A percentile compares a stretch with the other conserved stretches of the same genome.
These are phyloP conservation scores for Cladosporium sp. DNA, from an alignment of 2,329 filamentous ascomycete species.

Conservation along the genomic window DNA sequence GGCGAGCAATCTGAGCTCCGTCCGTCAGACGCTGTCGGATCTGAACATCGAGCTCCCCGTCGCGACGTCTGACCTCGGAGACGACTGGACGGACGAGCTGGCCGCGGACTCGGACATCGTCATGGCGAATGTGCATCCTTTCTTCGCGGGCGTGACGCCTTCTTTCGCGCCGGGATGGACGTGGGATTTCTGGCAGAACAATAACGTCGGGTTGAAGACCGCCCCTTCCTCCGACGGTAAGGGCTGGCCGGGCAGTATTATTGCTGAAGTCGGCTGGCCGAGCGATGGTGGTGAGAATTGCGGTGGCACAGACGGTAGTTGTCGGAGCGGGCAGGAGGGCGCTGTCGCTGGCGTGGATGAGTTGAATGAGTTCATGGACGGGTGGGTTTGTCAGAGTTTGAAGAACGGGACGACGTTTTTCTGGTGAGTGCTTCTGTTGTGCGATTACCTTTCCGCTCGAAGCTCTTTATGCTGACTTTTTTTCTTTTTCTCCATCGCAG, in stretches of 20 bases:
- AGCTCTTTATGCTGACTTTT: conserved; percentile 4
- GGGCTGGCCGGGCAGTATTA: conserved; percentile 47
- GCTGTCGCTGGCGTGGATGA: conserved; percentile 74
- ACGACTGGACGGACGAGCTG: conserved; percentile 74
- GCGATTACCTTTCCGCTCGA: no score
- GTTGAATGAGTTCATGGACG: conserved; percentile 80
- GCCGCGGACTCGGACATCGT: conserved; percentile 73
- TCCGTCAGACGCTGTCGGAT: conserved; percentile 67
- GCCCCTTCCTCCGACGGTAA: conserved; percentile 52
- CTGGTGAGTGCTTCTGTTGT: conserved; percentile 56
- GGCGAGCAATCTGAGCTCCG: conserved; percentile 59
- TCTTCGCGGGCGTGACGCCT: conserved; percentile 77
- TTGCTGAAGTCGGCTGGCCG: conserved; percentile 91
- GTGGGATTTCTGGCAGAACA: conserved; percentile 69
- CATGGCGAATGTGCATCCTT: conserved; percentile 96
- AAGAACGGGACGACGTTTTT: conserved; percentile 87
- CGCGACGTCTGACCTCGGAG: conserved; percentile 82
- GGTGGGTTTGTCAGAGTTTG: conserved; percentile 79
- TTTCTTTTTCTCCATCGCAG: conserved; percentile 25
- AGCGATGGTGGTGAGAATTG: conserved; percentile 76
- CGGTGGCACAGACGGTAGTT: conserved; percentile 49
- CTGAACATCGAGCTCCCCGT: conserved; percentile 68
- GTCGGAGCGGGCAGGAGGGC: conserved; percentile 53
- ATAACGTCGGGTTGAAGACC: conserved; percentile 65
- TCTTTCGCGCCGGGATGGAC: conserved; percentile 74